Evolutionary conservation across 139 green algal genomes (phyloP), one percentile per base, ranked within the genome.

Genomic region (Micromonas pusilla): DNA sequence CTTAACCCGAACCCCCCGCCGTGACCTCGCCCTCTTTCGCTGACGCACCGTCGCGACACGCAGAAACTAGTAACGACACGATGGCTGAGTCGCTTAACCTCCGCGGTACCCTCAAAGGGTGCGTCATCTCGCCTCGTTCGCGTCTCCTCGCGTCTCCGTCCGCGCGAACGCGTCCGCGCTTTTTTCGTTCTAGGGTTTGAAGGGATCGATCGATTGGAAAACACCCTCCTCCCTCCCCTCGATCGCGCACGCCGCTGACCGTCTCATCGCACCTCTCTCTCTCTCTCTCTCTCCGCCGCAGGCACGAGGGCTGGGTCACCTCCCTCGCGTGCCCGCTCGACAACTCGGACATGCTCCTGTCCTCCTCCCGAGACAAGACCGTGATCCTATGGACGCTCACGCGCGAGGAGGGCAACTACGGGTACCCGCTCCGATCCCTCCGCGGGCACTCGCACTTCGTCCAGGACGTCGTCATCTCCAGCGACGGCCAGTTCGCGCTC

Each of bases 381-480:
- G 87, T 98, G 62, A 92, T 99, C 70, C 82, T 97, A 52, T 99
- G 95, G 95, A 83, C 89, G 67, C 89, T 99, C 77, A 93, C 86
- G 66, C 72, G 84, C 34, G 88, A 94, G 71, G 89, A 96, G 76
- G 83, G 73, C 60, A 86, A 91, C 76, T 96, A 96, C 71, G 95
- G 95, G 63, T 89, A 87, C 73, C 77, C 95, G 70, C 85, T 86
- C 67, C 85, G 90, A 38, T 74, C 89, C 0, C 85, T 99, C 77
- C 86, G 73, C 37, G 95, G 95, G 37, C 93, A 97, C 90, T 91
- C 83, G 76, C 93, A 97, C 89, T 97, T 94, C 80, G 88, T 97
- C 31, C 90, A 98, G 90, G 95, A 99, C 81, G 96, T 99, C 30
- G 96, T 98, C 9, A 97, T 99, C 87, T 97, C 92, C 83, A 94